phyloP scores from a whole-genome alignment of 176 grass and related monocot species.

The Avena eriantha region DNA sequence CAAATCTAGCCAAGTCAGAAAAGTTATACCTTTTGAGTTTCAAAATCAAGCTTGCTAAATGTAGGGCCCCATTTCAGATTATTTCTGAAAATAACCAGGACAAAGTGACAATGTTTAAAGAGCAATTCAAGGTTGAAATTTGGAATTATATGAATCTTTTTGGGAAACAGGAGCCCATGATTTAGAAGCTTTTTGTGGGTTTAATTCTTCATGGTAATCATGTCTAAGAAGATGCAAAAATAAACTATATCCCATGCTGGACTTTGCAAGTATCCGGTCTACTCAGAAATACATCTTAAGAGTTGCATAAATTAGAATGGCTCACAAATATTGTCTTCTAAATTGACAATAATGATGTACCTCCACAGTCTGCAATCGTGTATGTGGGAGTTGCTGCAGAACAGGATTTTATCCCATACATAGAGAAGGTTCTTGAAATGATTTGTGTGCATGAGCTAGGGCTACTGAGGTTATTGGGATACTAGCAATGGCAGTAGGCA shows the following conservation, averaged over 20 bases:
- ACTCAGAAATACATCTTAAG: neutral
- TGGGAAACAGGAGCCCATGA: neutral
- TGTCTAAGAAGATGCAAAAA: neutral
- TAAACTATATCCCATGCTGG: neutral
- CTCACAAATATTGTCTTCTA: slow-evolving; percentile 1
- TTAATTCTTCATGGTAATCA: neutral
- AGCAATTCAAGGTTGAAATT: too few relatives aligned
- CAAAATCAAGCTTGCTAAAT: too few relatives aligned
- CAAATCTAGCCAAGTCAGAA: too few relatives aligned
- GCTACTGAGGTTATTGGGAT: slow-evolving; percentile 96
- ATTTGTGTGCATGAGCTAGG: slow-evolving; percentile 84
- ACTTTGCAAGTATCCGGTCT: neutral
- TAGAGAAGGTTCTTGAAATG: slow-evolving; percentile 96
- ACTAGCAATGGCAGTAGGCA: slow-evolving; percentile 93
- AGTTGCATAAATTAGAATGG: too few relatives aligned
- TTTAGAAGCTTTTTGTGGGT: neutral
- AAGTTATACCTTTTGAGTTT: too few relatives aligned
- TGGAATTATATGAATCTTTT: neutral
- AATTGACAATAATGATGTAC: slow-evolving; percentile 40
- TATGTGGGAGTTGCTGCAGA: slow-evolving; percentile 88
- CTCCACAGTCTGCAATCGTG: slow-evolving; percentile 90
- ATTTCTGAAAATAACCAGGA: too few relatives aligned
- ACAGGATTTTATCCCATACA: slow-evolving; percentile 84
- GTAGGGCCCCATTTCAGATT: too few relatives aligned
- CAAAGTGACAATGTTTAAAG: too few relatives aligned